Base-by-base conservation (phyloP, 2,329 filamentous ascomycete genomes). In the Oidium heveae region DNA sequence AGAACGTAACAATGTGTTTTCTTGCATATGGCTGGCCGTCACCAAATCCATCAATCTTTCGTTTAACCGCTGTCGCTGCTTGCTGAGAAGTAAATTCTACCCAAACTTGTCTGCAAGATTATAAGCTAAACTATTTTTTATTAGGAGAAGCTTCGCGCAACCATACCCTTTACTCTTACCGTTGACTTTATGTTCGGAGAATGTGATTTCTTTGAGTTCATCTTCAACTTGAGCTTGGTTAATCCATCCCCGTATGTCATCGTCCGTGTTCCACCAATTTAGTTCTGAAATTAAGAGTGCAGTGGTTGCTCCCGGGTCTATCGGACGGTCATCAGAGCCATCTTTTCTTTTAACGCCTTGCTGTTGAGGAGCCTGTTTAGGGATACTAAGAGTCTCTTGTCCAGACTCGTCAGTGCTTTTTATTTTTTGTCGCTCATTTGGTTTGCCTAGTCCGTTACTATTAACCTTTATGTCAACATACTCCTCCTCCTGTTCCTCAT, bases 121-220 rank as follows among this genome's bases (percentile, higher is more conserved):
- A 39, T 39, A 39, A 39, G 37, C 37, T 39, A n/a, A 16, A 39
- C 12, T 39, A n/a, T n/a, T 15, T 34, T 47, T 15, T 33, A 41
- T 61, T 56, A 60, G 56, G 15, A 36, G 34, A 52, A 34, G n/a
- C 43, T 32, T 16, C 8, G n/a, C 34, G 22, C 28, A 41, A 9
- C 20, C 68, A 79, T 74, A 94, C 88, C 91, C 89, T 71, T 96
- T 95, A 69, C 86, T 94, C 71, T 98, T 98, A 61, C 91, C 91
- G 61, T 98, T 98, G 51, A 96, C 88, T 66, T 98, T 98, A 69
- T 96, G 91, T 67, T 98, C 91, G 63, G 86, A 95, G 67, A 96
- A 98, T 0, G 88, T 94, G 53, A 98, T 79, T 57, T 96, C 91
- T 63, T 85, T 87, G 18, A 96, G 70, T 63, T 94, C 86, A 49